A percentile compares a stretch with the other conserved stretches of the same genome.
Conservation (phyloP, 805 yeast genomes). For the Sugiyamaella smithiae region DNA sequence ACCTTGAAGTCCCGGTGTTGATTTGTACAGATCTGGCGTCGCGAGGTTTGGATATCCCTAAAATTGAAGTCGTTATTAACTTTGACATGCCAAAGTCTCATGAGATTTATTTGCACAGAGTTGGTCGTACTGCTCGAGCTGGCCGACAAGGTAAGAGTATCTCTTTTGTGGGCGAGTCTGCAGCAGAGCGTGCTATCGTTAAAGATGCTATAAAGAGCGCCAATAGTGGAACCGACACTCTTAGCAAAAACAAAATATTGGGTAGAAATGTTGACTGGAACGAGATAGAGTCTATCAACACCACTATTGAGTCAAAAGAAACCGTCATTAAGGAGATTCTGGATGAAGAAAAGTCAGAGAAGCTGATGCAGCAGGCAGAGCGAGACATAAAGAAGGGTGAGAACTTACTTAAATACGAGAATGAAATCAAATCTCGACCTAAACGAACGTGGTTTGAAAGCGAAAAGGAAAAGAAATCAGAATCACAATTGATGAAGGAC, state of each 20-base stretch:
- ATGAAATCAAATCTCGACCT: conserved; percentile 86
- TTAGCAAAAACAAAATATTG: conserved; percentile 46
- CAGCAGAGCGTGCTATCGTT: conserved; percentile 87
- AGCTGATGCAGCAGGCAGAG: conserved; percentile 84
- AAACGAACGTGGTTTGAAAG: conserved; percentile 95
- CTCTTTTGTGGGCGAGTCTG: conserved; percentile 88
- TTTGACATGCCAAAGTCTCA: conserved; percentile 93
- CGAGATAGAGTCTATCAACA: conserved; percentile 67
- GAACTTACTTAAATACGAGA: conserved; percentile 72
- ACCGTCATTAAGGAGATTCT: conserved; percentile 70
- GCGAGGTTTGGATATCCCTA: conserved; percentile 98
- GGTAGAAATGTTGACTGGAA: conserved; percentile 92
- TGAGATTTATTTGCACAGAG: conserved; percentile 93
- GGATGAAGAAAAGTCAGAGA: conserved; percentile 84
- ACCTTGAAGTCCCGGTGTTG: conserved; percentile 76
- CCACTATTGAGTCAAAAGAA: conserved; percentile 56
- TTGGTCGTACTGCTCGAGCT: conserved; percentile 99
- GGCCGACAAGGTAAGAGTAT: conserved; percentile 94
- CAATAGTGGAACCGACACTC: conserved; percentile 14
- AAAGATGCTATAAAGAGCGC: conserved; percentile 76
- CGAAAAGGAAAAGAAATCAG: conserved; percentile 46
- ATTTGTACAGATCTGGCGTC: conserved; percentile 98
- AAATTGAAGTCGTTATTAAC: conserved; percentile 90
- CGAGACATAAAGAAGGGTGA: conserved; percentile 85
- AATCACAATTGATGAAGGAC: conserved; percentile 19